Evolutionary conservation across 352 stramenopile genomes (phyloP).

Genomic region (Pythium monospermum): DNA sequence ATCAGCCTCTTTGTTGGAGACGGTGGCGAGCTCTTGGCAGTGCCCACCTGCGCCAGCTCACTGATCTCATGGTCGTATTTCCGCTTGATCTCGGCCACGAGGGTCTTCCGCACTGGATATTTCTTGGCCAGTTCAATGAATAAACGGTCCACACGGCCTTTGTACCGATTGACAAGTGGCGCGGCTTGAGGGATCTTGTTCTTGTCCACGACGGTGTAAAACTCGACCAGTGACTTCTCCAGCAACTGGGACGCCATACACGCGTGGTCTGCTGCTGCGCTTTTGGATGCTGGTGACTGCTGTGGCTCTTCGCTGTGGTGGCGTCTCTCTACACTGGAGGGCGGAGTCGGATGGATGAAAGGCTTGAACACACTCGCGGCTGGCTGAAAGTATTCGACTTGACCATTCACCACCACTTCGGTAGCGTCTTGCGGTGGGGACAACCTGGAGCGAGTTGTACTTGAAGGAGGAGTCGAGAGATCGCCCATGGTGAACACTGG

Average conservation of each 20-base stretch:
- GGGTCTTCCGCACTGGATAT: slow-evolving; percentile 50
- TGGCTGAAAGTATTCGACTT: slow-evolving; percentile 16
- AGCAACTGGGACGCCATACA: slow-evolving; percentile 11
- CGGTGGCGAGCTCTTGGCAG: too few relatives aligned
- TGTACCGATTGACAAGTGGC: slow-evolving; percentile 64
- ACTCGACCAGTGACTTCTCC: slow-evolving; percentile 53
- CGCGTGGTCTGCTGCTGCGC: not conserved
- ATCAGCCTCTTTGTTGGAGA: too few relatives aligned
- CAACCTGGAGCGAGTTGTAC: too few relatives aligned
- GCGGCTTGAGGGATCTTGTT: slow-evolving; percentile 56
- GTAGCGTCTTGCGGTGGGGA: not conserved
- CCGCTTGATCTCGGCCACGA: slow-evolving; percentile 33
- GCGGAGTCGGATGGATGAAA: slow-evolving; percentile 7
- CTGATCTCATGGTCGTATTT: slow-evolving; percentile 10
- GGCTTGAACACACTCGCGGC: slow-evolving; percentile 18
- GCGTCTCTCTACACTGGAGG: too few relatives aligned
- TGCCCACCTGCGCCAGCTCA: too few relatives aligned
- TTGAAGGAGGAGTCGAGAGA: too few relatives aligned
- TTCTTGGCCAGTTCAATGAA: slow-evolving; percentile 61
- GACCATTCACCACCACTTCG: not conserved
- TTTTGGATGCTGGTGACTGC: not conserved
- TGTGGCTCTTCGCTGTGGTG: too few relatives aligned
- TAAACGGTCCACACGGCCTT: slow-evolving; percentile 53
- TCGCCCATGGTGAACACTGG: slow-evolving; percentile 17
- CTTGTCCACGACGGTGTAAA: slow-evolving; percentile 61